Conservation (phyloP, 2,329 filamentous ascomycete species). For the Podosphaera leucotricha region DNA sequence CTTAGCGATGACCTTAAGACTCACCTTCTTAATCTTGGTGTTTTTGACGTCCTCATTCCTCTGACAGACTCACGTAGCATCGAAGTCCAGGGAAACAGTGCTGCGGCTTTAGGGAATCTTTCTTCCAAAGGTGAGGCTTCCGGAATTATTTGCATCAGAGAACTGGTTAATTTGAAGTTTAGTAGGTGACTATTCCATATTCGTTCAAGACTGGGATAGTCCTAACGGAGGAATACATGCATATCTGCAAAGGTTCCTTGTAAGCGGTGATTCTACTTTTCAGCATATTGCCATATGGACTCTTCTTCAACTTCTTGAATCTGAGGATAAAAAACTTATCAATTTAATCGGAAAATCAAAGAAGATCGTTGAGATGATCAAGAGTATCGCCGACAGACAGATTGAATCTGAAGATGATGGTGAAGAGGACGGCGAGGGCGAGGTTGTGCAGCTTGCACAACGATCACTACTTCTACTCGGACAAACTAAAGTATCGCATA, state of each 20-base stretch:
- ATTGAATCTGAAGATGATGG: constrained; percentile 71
- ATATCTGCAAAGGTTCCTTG: constrained; percentile 78
- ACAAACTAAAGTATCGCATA: constrained; percentile 47
- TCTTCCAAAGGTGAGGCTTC: constrained; percentile 70
- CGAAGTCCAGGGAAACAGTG: constrained; percentile 95
- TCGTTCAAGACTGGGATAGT: constrained; percentile 80
- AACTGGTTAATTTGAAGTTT: constrained; percentile 13
- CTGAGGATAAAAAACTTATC: constrained; percentile 75
- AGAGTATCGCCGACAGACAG: constrained; percentile 69
- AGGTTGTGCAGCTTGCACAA: constrained; percentile 77
- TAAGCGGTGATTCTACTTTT: constrained; percentile 87
- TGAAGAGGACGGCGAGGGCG: constrained; percentile 74
- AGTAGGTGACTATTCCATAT: constrained; percentile 95
- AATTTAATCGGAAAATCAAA: constrained; percentile 72
- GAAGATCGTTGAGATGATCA: constrained; percentile 80
- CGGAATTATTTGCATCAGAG: neutral
- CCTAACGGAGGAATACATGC: constrained; percentile 89
- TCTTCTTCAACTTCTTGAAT: constrained; percentile 80
- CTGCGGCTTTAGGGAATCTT: constrained; percentile 80
- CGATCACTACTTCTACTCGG: constrained; percentile 72
- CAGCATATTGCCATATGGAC: constrained; percentile 99
- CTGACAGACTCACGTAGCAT: constrained; percentile 89
- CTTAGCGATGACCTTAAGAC: constrained; percentile 89
- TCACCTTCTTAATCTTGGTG: constrained; percentile 70
- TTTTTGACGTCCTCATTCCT: constrained; percentile 90